These are phyloP conservation scores for Capronia coronata DNA, from an alignment of 2,329 filamentous ascomycete species.

Conservation along the genomic window DNA sequence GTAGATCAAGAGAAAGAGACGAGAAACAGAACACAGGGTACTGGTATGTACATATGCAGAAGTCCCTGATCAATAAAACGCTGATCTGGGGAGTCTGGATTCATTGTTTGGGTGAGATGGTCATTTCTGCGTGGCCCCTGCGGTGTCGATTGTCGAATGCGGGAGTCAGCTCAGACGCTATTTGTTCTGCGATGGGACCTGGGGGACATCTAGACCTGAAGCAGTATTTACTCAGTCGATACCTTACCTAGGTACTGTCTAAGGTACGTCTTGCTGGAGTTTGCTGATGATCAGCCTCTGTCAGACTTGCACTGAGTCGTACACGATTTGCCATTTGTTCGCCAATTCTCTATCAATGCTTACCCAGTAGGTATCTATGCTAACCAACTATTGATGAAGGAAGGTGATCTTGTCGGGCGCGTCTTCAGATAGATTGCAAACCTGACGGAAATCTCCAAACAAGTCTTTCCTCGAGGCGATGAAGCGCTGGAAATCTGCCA, in stretches of 20 bases:
- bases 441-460: slow-evolving; percentile 43
- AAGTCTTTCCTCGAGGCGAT: slow-evolving; percentile 39
- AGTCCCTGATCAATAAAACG: no score
- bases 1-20: background rate
- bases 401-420: slow-evolving; percentile 44
- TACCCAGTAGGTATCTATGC: background rate
- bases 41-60: background rate
- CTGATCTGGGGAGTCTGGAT: background rate
- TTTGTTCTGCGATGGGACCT: background rate
- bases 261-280: no score
- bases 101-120: background rate
- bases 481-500: slow-evolving; percentile 40
- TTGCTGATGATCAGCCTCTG: no score
- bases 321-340: no score
- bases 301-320: no score
- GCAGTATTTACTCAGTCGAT: no score
- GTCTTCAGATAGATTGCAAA: slow-evolving; percentile 43
- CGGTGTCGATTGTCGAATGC: background rate
- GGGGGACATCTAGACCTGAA: background rate
- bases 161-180: background rate
- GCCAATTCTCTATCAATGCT: background rate
- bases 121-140: background rate
- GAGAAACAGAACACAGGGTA: background rate
- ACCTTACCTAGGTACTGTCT: no score
- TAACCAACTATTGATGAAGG: slow-evolving; percentile 45